A percentile compares a stretch with the other conserved stretches of the same genome.
phyloP scores from a whole-genome alignment of 805 yeast genomes.

The Spencermartinsiella europaea region DNA sequence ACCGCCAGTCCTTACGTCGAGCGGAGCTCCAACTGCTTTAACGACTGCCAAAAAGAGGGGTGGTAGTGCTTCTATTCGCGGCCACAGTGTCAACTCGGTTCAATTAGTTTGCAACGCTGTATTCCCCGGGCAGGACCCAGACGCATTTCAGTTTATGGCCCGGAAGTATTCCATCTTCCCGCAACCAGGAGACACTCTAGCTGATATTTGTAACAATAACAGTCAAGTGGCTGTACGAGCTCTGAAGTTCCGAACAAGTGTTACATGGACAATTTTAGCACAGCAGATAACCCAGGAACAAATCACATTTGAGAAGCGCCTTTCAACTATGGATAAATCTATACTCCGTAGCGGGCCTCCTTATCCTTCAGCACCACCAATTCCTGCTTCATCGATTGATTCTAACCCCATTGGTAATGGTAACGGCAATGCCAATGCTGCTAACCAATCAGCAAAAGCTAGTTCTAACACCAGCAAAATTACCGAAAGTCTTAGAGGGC shows the following conservation, averaged over 20 bases:
- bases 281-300: slow-evolving; percentile 40
- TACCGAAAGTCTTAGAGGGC: neutral
- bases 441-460: neutral
- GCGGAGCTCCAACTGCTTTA: neutral
- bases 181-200: slow-evolving; percentile 45
- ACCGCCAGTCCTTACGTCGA: neutral
- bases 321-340: neutral
- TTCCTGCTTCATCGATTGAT: neutral
- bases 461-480: neutral
- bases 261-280: slow-evolving; percentile 56
- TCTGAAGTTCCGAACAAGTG: slow-evolving; percentile 49
- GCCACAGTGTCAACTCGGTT: slow-evolving; percentile 1
- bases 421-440: neutral
- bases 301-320: slow-evolving; percentile 4
- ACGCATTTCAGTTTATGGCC: slow-evolving; percentile 19
- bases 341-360: too few relatives aligned
- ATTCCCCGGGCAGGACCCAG: slow-evolving; percentile 19
- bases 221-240: slow-evolving; percentile 45
- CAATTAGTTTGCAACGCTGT: slow-evolving; percentile 16
- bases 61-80: neutral
- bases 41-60: neutral
- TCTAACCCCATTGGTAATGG: neutral
- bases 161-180: slow-evolving; percentile 21
- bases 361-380: too few relatives aligned
- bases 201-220: slow-evolving; percentile 54